Conservation (phyloP, 139 green algal species). For the Choricystis sp. region DNA sequence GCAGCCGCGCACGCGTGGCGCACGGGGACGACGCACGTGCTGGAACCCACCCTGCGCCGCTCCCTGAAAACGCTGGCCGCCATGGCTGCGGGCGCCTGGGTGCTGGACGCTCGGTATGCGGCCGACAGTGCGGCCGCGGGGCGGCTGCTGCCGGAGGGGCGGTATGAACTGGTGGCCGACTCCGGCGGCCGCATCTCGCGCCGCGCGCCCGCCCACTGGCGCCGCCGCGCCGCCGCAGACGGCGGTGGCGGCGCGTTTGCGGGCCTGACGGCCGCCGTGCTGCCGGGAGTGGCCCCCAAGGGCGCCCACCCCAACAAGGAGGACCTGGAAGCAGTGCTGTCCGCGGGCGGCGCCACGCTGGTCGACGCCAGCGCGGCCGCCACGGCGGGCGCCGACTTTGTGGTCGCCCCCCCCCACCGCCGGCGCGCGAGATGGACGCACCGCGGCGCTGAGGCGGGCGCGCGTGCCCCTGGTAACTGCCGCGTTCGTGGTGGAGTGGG, state of each 20-base stretch:
- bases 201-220: constrained; percentile 1
- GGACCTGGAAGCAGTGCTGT: background rate
- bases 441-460: background rate
- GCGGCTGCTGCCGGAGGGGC: background rate
- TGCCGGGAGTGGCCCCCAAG: background rate
- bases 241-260: constrained; percentile 1
- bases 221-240: no score
- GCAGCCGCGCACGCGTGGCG: background rate
- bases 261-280: background rate
- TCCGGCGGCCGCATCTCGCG: background rate
- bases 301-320: background rate
- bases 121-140: background rate
- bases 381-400: background rate
- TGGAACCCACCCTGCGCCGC: background rate
- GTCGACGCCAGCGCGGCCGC: background rate
- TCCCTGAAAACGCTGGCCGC: background rate
- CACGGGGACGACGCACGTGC: background rate
- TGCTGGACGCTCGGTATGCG: constrained; percentile 1
- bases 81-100: constrained; percentile 6
- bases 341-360: background rate
- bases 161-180: background rate
- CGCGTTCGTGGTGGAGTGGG: background rate
- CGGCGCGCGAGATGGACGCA: background rate
- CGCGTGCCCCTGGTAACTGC: background rate
- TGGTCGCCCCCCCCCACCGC: no score